These are phyloP conservation scores for Candida albicans DNA, from an alignment of 1,139 yeast genomes.

Conservation along the genomic window DNA sequence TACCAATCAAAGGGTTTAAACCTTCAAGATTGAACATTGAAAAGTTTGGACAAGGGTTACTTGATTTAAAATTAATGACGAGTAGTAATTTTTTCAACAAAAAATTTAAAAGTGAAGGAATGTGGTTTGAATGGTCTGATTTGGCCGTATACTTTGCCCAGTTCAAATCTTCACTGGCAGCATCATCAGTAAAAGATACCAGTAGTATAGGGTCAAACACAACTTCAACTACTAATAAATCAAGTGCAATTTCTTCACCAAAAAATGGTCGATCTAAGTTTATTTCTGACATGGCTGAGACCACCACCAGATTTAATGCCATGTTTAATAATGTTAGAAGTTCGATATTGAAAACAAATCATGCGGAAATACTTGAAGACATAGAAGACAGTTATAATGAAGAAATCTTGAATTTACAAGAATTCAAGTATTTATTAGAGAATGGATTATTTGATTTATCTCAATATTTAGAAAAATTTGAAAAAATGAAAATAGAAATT, in stretches of 20 bases:
- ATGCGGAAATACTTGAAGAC: conserved; percentile 28
- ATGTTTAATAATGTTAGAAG: conserved; percentile 31
- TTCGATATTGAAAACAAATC: conserved; percentile 34
- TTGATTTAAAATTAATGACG: conserved; percentile 36
- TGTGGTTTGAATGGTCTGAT: conserved; percentile 53
- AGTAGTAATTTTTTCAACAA: conserved; percentile 37
- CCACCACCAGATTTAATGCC: conserved; percentile 33
- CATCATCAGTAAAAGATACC: conserved; percentile 4
- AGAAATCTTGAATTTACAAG: conserved; percentile 34
- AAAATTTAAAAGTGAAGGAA: conserved; percentile 43
- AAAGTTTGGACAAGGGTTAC: conserved; percentile 42
- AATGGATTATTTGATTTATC: conserved; percentile 24
- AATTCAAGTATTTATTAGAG: conserved; percentile 33
- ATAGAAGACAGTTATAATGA: conserved; percentile 35
- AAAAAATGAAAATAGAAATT: conserved; percentile 34
- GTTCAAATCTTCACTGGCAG: conserved; percentile 8
- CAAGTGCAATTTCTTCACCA: conserved; percentile 2
- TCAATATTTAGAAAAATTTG: conserved; percentile 36
- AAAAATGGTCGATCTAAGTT: conserved; percentile 14
- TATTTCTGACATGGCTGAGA: conserved; percentile 27
- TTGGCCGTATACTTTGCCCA: conserved; percentile 26
- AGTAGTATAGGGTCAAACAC: conserved; percentile 1
- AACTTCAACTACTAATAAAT: conserved; percentile 3
- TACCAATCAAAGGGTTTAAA: conserved; percentile 34
- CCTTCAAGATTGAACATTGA: conserved; percentile 43